A percentile compares a stretch with the other conserved stretches of the same genome.
phyloP scores from a whole-genome alignment of 352 stramenopile genomes.

The Saprolegnia diclina region DNA sequence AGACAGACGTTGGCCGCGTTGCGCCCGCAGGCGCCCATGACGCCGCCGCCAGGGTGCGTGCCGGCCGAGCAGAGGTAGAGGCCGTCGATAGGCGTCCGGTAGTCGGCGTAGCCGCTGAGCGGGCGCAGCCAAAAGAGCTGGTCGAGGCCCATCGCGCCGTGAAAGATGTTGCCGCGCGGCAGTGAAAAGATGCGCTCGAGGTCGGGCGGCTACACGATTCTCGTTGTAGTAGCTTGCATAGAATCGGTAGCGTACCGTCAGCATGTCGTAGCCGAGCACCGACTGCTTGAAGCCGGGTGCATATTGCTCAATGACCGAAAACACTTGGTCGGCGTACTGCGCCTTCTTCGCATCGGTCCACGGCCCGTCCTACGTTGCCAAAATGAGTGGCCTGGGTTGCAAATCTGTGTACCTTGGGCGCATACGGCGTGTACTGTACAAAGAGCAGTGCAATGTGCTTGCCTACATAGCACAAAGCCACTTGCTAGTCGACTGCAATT shows the following conservation, averaged over 20 bases:
- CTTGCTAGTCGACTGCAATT: neutral
- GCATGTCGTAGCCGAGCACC: conserved; percentile 79
- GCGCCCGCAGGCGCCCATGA: conserved; percentile 85
- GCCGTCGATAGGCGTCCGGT: conserved; percentile 71
- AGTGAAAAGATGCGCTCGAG: conserved; percentile 85
- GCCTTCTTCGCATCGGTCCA: conserved; percentile 77
- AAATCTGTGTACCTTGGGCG: conserved; percentile 48
- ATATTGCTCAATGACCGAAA: conserved; percentile 83
- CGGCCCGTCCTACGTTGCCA: conserved; percentile 47
- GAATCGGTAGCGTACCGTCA: conserved; percentile 43
- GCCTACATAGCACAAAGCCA: conserved; percentile 31
- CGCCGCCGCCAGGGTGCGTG: conserved; percentile 84
- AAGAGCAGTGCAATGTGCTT: conserved; percentile 89
- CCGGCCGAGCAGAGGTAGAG: conserved; percentile 84
- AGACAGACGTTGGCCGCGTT: conserved; percentile 75
- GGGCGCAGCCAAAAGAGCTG: conserved; percentile 87
- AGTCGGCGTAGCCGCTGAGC: conserved; percentile 72
- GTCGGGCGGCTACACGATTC: conserved; percentile 54
- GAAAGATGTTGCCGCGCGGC: conserved; percentile 85
- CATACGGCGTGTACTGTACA: conserved; percentile 88
- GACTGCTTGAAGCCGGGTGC: conserved; percentile 79
- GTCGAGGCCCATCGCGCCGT: conserved; percentile 85
- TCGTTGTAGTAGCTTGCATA: neutral
- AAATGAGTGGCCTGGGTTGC: neutral
- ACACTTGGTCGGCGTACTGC: conserved; percentile 72